Evolutionary conservation across 495 filamentous ascomycete genomes (phyloP), one percentile per base, ranked within the genome.

Genomic region (Tetracladium setigerum): DNA sequence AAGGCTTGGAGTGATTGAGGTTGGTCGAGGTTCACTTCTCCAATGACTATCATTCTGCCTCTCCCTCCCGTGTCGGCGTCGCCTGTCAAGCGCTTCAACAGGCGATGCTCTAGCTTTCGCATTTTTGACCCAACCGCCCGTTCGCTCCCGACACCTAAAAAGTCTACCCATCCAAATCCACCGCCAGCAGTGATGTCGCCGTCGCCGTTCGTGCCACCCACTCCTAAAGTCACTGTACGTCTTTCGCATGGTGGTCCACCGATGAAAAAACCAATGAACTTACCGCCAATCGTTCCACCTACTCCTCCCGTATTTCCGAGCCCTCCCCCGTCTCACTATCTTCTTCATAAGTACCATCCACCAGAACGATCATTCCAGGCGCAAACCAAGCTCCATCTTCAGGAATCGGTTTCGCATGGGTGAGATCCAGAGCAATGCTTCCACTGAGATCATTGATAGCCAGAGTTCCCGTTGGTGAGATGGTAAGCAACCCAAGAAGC

Each of bases 101-200:
- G 39, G 39, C 65, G 56, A 17, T 60, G 52, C 41, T 73, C 83
- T 3, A 95, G 67, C 53, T 74, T 83, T 31, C 87, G 78, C 88
- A 99, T 95, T 10, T 81, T 79, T 1, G 77, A 63, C 0, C 92
- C 90, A 10, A 82, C 78, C 18, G 88, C 88, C 41, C 90, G 83
- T 62, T 95, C 89, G 51, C 87, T 91, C 7, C 92, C 92, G 2
- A 90, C 77, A 16, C 94, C 92, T 0, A 95, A 66, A 62, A 97
- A 97, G 59, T 99, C 94, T 8, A 95, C 84, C 87, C 95, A 97
- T 10, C 92, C 94, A 59, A 96, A 95, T 1, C 87, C 89, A 44
- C 79, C 81, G 15, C 85, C 84, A 49, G 82, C 78, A 14, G 78
- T 81, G 12, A 61, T 42, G 33, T 66, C 70, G 17, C 69, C 56